Evolutionary conservation across 1,139 yeast genomes (phyloP), one percentile per base, ranked within the genome.

Genomic region (Nematodospora anomalae): DNA sequence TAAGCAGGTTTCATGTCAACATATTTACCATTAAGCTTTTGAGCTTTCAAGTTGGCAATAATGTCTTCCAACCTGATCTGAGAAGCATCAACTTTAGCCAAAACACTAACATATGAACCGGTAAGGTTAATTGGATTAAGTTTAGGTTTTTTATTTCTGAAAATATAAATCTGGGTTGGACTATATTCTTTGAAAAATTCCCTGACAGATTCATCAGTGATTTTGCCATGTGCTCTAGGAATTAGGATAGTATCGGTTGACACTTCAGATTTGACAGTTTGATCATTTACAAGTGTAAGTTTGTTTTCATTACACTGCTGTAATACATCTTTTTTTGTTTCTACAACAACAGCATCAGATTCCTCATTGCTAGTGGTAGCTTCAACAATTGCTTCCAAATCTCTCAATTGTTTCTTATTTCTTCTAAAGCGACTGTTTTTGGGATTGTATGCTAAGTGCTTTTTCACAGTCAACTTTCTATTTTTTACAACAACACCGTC

Each of bases 201-300:
- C 40, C 70, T 62, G 35, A 78, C 50, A 12, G 66, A 71, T 9
- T 58, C 57, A 45, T 73, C 79, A 2, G 69, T 62, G 3, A 62
- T 55, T 18, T 54, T 55, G 18, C 51, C 58, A 26, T 74, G 67
- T 36, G 80, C 60, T 25, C 66, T 70, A 5, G 72, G 62, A 32
- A 81, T 70, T 49, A 71, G 80, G 11, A 82, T 60, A 1, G 84
- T 76, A 44, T 75, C 75, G 5, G 56, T 50, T 1, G 83, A 71
- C 12, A 33, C 23, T 9, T 42, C 44, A 3, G 40, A 23, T 11
- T 24, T 32, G 4, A 28, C n/a, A 15, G 35, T 31, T 5, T 16
- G 32, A 13, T 31, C 33, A 14, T 36, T 38, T 3, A 20, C 28
- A 9, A 27, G 13, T 14, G 30, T 28, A 16, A 20, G n/a, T 30